Conservation (phyloP, 257 asterid genomes). For the Thymus mandschuricus region DNA sequence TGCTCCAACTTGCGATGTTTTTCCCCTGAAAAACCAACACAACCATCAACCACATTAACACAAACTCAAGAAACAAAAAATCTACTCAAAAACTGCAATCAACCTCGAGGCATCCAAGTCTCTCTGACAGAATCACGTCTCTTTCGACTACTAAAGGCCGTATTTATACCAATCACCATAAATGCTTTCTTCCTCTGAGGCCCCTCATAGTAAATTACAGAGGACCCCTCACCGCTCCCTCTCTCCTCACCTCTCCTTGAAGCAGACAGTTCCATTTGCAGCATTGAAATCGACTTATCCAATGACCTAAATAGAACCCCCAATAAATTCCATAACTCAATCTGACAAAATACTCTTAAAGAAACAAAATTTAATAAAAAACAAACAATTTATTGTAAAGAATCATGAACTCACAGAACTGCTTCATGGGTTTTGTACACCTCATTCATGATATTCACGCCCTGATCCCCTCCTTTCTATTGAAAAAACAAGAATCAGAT, state of each 20-base stretch:
- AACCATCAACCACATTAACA: neutral
- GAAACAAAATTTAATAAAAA: neutral
- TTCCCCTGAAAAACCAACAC: conserved; percentile 54
- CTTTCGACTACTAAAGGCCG: conserved; percentile 94
- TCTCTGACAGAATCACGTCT: conserved; percentile 93
- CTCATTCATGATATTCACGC: conserved; percentile 78
- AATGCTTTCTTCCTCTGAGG: conserved; percentile 73
- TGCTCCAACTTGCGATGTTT: conserved; percentile 73
- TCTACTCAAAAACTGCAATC: conserved; percentile 4
- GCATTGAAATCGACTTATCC: conserved; percentile 92
- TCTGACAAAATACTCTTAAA: conserved; percentile 19
- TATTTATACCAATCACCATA: conserved; percentile 91
- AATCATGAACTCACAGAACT: conserved; percentile 65
- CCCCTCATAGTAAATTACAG: conserved; percentile 37
- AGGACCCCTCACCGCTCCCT: conserved; percentile 40
- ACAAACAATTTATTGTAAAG: neutral
- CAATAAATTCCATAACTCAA: conserved; percentile 8
- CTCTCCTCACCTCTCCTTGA: conserved; percentile 56
- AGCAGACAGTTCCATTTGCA: conserved; percentile 92
- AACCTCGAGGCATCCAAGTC: conserved; percentile 99
- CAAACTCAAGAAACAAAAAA: neutral
- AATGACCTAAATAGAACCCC: conserved; percentile 55
- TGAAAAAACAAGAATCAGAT: neutral
- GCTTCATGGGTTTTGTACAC: conserved; percentile 93
- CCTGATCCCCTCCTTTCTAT: conserved; percentile 66